Base-by-base conservation (phyloP, 2,329 filamentous ascomycete genomes). In the Clonostachys byssicola region DNA sequence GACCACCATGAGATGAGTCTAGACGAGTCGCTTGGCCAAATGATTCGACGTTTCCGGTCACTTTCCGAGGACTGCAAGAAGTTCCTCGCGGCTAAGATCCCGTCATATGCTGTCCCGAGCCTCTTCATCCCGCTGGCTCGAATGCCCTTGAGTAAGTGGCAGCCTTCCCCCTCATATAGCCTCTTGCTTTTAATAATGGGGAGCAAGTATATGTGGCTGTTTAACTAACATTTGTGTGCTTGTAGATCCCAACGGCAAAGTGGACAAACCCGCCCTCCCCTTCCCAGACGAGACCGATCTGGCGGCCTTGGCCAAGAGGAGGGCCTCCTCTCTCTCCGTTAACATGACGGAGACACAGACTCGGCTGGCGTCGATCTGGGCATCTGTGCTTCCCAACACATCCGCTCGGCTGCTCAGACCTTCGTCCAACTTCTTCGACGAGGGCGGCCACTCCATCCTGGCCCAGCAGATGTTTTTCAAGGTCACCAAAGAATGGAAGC, bases 201-300 rank as follows among this genome's bases (percentile, higher is more conserved):
- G 7, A 8, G 23, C 3, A 23, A 23, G 8, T 8, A 23, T 7
- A 23, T 23, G 23, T 23, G 7, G 23, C 23, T 23, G 23, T 23
- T 23, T 23, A 23, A 23, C 23, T 23, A 23, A 23, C 23, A 23
- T 23, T 23, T 2, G 23, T 23, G 7, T 23, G 23, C 23, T 23
- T 23, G 23, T 8, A 23, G 23, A 88, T 60, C 86, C 87, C n/a
- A 89, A 90, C 55, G 86, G 88, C 55, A 92, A 92, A 68, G 81
- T 92, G 43, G 89, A 94, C 66, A 85, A 82, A 61, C 86, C 88
- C 17, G 83, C 81, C 3, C 70, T 94, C 46, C 89, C 89, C 1
- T 92, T 90, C 76, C 89, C 89, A 1, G 89, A 92, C 64, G 82
- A 82, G 20, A 79, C 81, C 12, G 78, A 88, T 56, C 74, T 86